These are phyloP conservation scores for Antrodiella citrinella DNA, from an alignment of 768 basidiomycete species.

Conservation along the genomic window DNA sequence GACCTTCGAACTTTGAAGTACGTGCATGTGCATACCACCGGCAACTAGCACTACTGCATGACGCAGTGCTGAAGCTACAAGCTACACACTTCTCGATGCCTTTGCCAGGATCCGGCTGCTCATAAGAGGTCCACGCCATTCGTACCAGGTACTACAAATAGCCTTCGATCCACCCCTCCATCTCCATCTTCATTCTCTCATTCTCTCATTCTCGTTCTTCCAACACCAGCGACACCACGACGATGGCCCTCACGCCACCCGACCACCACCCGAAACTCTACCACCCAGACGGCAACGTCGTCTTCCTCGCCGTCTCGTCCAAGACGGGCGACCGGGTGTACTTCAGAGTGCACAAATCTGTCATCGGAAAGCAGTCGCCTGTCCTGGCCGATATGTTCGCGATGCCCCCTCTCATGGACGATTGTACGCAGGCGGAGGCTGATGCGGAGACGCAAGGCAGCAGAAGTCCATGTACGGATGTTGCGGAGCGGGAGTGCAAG, in stretches of 20 bases:
- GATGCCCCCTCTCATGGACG: conserved; percentile 15
- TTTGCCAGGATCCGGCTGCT: no score
- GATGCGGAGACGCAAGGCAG: not conserved
- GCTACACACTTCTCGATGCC: no score
- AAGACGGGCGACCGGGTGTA: conserved; percentile 10
- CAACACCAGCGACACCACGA: not conserved
- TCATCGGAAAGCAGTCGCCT: conserved; percentile 19
- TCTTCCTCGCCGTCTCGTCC: conserved; percentile 19
- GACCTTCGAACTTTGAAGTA: no score
- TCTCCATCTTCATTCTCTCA: no score
- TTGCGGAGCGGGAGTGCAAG: not conserved
- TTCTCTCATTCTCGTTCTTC: not conserved
- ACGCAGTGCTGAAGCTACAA: no score
- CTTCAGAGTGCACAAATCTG: conserved; percentile 21
- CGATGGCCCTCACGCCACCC: not conserved
- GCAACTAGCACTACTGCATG: no score
- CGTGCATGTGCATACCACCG: no score
- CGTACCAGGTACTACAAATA: no score
- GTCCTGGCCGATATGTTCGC: conserved; percentile 22
- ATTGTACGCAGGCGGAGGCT: not conserved
- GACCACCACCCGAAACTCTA: conserved; percentile 21
- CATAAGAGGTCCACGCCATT: no score
- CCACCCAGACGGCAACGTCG: conserved; percentile 25
- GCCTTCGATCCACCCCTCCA: no score
- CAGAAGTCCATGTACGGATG: not conserved